Percentiles rank a stretch among this genome's conserved stretches.
phyloP scores from a whole-genome alignment of 2,329 filamentous ascomycete genomes.

The Cordyceps cateniannulata region DNA sequence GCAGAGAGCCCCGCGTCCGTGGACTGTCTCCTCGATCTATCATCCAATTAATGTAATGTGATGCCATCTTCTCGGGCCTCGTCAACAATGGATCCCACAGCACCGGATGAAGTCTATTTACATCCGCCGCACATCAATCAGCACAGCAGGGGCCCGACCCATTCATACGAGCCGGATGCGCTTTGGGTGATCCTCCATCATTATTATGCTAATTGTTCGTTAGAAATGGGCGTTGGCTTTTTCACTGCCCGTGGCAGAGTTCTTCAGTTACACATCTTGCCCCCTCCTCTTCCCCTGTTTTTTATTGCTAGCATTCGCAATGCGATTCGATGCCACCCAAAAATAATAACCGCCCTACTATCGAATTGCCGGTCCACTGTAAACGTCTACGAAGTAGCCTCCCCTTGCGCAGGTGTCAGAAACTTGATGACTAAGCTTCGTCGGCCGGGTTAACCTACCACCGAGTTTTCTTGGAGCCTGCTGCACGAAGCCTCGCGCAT shows the following conservation, averaged over 20 bases:
- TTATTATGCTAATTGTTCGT: background rate
- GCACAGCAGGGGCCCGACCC: constrained; percentile 1
- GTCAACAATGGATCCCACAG: background rate
- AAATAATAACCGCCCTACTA: background rate
- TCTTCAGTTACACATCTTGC: background rate
- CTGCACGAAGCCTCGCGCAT: background rate
- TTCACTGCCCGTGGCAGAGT: background rate
- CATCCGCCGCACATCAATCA: background rate
- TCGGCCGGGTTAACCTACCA: background rate
- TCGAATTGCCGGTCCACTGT: background rate
- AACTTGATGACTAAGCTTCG: background rate
- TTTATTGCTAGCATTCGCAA: background rate
- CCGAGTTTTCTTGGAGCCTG: background rate
- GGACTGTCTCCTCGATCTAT: background rate
- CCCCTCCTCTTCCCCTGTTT: too few species aligned
- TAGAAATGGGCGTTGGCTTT: background rate
- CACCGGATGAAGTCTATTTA: background rate
- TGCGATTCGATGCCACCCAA: background rate
- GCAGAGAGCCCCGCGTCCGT: too few species aligned
- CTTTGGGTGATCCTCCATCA: background rate
- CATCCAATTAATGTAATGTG: background rate
- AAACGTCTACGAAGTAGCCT: background rate
- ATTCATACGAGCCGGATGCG: background rate
- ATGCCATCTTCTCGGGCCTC: background rate
- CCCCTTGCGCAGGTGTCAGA: background rate